Percentiles rank a stretch among this genome's conserved stretches.
Conservation (phyloP, 176 grass and related monocot species). For the Zoysia pacifica region DNA sequence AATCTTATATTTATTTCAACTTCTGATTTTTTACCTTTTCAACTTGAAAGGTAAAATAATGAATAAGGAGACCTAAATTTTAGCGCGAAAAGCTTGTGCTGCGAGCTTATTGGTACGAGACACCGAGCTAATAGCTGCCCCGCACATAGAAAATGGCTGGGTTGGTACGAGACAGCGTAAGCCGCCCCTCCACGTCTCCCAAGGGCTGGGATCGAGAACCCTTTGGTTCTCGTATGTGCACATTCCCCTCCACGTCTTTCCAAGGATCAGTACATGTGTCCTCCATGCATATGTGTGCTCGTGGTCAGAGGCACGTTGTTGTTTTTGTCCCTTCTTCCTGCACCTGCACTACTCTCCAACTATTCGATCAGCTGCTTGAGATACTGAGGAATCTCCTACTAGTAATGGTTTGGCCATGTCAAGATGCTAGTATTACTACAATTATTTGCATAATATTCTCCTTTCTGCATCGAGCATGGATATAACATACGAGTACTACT, state of each 20-base stretch:
- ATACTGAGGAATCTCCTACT: background rate
- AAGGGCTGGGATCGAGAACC: slow-evolving; percentile 18
- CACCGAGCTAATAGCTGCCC: too few species aligned
- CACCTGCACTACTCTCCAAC: background rate
- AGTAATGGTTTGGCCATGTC: too few species aligned
- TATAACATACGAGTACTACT: too few species aligned
- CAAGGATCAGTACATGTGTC: background rate
- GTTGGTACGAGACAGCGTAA: background rate
- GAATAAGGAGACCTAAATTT: background rate
- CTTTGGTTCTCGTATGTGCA: background rate
- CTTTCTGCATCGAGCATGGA: too few species aligned
- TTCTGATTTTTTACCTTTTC: too few species aligned
- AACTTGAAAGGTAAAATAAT: too few species aligned
- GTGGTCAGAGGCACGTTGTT: background rate
- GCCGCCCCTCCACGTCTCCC: slow-evolving; percentile 9
- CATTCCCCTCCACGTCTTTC: too few species aligned
- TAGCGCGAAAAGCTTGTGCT: background rate
- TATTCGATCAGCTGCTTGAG: background rate
- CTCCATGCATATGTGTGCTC: background rate
- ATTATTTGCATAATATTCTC: too few species aligned
- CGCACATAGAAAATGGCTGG: background rate
- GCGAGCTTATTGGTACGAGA: background rate
- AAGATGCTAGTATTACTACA: too few species aligned
- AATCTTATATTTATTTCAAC: too few species aligned
- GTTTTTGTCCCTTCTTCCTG: background rate